A percentile compares a stretch with the other conserved stretches of the same genome.
Conservation (phyloP, 1,284 basidiomycete species). For the Baeospora myosura region DNA sequence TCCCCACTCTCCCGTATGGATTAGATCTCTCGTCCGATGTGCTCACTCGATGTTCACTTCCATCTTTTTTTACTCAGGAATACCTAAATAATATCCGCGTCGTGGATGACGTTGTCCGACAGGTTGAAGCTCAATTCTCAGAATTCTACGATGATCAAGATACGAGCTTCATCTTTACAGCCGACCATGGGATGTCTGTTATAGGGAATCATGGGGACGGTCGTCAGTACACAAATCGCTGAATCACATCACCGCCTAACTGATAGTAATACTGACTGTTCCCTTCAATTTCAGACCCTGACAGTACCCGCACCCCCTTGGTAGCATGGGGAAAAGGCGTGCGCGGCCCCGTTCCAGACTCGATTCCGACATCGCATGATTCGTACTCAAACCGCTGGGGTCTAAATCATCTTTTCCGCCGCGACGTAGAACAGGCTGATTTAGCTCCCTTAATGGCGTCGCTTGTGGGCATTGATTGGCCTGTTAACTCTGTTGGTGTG, state of each 20-base stretch:
- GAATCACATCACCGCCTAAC: conserved; percentile 6
- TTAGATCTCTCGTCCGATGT: neutral
- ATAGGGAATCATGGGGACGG: conserved; percentile 91
- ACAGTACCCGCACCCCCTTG: conserved; percentile 82
- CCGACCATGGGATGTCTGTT: conserved; percentile 87
- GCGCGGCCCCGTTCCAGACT: conserved; percentile 55
- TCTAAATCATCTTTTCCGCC: conserved; percentile 47
- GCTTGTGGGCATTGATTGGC: conserved; percentile 66
- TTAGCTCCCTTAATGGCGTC: conserved; percentile 75
- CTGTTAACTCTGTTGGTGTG: conserved; percentile 72
- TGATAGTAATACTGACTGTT: neutral
- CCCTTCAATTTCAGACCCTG: conserved; percentile 51
- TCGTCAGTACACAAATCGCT: conserved; percentile 35
- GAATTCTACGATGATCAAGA: conserved; percentile 64
- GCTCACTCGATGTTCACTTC: neutral
- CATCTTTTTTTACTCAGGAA: conserved; percentile 39
- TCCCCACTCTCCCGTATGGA: conserved; percentile 65
- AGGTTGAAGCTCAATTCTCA: conserved; percentile 56
- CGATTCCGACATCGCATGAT: conserved; percentile 54
- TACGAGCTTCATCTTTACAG: conserved; percentile 80
- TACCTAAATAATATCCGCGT: conserved; percentile 83
- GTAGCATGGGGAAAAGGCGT: conserved; percentile 81
- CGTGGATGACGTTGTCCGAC: conserved; percentile 72
- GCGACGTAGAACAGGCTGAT: conserved; percentile 83
- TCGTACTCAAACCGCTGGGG: conserved; percentile 62